phyloP scores from a whole-genome alignment of 768 basidiomycete genomes.

The Lentinula aciculospora region DNA sequence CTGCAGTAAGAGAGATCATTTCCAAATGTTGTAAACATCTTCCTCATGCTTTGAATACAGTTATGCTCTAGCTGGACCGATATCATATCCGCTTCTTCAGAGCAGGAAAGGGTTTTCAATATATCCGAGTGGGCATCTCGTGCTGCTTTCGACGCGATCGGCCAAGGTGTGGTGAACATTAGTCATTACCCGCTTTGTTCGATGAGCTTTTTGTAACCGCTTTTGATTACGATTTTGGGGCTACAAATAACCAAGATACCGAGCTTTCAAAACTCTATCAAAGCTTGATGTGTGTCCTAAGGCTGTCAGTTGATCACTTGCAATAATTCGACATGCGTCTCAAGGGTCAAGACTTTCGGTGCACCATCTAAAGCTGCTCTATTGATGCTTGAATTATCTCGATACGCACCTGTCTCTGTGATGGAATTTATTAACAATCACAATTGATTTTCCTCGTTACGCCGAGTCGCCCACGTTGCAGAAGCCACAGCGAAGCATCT shows the following conservation, averaged over 20 bases:
- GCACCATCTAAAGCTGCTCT: background rate
- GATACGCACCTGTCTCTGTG: constrained; percentile 15
- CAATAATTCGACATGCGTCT: too few relatives aligned
- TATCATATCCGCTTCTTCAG: constrained; percentile 10
- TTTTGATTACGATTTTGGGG: constrained; percentile 39
- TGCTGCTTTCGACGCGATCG: constrained; percentile 32
- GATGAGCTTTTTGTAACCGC: constrained; percentile 10
- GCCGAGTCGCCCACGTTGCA: background rate
- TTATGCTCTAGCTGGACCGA: constrained; percentile 23
- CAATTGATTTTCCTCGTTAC: background rate
- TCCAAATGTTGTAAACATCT: background rate
- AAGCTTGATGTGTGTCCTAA: constrained; percentile 28
- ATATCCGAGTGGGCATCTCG: constrained; percentile 22
- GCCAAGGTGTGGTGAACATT: constrained; percentile 22
- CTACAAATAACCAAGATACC: constrained; percentile 29
- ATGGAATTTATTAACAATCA: constrained; percentile 13
- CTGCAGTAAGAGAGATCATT: background rate
- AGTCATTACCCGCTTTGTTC: constrained; percentile 5
- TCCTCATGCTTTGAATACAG: constrained; percentile 6
- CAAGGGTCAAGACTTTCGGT: constrained; percentile 20
- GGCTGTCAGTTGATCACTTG: too few relatives aligned
- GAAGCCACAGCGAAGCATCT: constrained; percentile 6
- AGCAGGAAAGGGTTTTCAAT: constrained; percentile 16
- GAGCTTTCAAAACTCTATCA: constrained; percentile 29
- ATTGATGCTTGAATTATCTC: background rate